Evolutionary conservation across 805 yeast species (phyloP), one percentile per base, ranked within the genome.

Genomic region (Candida hispaniensis): DNA sequence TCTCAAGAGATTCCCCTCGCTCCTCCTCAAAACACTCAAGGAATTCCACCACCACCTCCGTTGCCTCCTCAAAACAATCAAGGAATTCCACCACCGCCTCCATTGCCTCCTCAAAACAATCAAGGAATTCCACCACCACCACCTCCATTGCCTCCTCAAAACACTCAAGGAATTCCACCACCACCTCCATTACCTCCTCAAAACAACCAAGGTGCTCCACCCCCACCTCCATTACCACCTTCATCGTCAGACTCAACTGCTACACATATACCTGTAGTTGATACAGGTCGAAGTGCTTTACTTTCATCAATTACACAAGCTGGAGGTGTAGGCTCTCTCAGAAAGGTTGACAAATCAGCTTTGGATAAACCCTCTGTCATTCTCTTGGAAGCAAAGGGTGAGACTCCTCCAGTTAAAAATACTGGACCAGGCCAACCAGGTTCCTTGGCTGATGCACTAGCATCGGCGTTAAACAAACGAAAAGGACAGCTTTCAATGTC

Each of bases 301-400:
- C 61, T 88, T 41, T 80, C 93, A 0, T 82, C 96, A 1, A 88
- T 88, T 46, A 67, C 94, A 47, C 72, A 76, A 22, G 75, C 94
- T 0, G 78, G 75, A 9, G 86, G 88, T 21, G 22, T 86, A 4
- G 76, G 78, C 0, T 49, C 71, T 5, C 66, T 88, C 45, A 72
- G 66, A 44, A 82, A 76, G 52, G 78, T 79, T 2, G 96, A 88
- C 55, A 88, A 85, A 56, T 57, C 82, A 0, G 85, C 79, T 47
- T 60, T 83, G 24, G 95, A 86, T 20, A 71, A 67, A 42, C 94
- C 96, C 7, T 73, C 78, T 21, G 81, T 69, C 0, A 47, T 79
- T 11, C 56, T 80, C 11, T 80, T 69, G 49, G 88, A 79, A 51
- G 82, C 82, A 2, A 61, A 63, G 24, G 88, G 88, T 14, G 80